Evolutionary conservation across 345 rosid genomes (phyloP).

Genomic region (Citrus mangshanensis): DNA sequence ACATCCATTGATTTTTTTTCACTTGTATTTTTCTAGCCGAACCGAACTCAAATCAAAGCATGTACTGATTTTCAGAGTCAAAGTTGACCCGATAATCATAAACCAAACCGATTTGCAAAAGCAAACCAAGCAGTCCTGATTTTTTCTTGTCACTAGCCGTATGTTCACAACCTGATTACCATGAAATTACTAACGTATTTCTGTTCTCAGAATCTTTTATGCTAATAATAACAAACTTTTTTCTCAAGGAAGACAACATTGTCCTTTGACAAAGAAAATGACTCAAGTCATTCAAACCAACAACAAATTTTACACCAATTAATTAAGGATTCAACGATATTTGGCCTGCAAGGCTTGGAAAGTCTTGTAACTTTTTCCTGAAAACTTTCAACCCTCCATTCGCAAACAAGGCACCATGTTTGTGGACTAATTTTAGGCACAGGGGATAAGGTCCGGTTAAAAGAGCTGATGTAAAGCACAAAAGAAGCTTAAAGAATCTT

Average conservation of each 20-base stretch:
- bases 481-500: background rate
- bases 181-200: background rate
- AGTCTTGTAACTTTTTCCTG: background rate
- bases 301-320: too few relatives aligned
- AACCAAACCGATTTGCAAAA: too few relatives aligned
- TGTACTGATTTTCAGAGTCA: too few relatives aligned
- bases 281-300: background rate
- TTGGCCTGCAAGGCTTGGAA: conserved; percentile 6
- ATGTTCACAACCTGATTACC: background rate
- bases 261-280: background rate
- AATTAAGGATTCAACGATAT: background rate
- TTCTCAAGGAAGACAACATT: background rate
- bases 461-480: background rate
- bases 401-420: background rate
- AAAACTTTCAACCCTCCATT: background rate
- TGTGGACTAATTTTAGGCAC: background rate
- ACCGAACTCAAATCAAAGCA: too few relatives aligned
- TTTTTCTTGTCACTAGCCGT: background rate
- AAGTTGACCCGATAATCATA: too few relatives aligned
- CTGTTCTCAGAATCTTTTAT: background rate
- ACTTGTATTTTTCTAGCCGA: too few relatives aligned
- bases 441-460: background rate
- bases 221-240: background rate
- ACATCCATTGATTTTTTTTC: too few relatives aligned
- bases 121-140: background rate